These are phyloP conservation scores for Dunaliella primolecta DNA, from an alignment of 139 green algal genomes.

Conservation along the genomic window DNA sequence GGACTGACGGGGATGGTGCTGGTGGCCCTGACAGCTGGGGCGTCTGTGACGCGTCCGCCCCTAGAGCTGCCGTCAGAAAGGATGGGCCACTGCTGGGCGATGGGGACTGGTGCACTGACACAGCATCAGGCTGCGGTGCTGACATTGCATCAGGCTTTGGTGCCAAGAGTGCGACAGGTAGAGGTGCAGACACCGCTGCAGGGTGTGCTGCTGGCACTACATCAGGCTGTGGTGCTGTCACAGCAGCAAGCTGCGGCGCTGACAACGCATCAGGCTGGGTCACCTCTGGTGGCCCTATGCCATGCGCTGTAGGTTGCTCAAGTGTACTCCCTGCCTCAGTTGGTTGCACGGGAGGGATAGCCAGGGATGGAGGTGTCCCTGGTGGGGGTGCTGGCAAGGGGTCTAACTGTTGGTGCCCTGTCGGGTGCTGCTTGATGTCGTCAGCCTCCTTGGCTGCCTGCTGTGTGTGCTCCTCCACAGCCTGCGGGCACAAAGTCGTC, in stretches of 20 bases:
- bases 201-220: not conserved
- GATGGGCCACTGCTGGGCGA: not conserved
- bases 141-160: not conserved
- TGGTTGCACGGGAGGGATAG: not conserved
- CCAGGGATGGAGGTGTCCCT: not conserved
- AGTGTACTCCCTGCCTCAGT: not conserved
- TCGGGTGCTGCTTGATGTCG: not conserved
- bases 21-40: not conserved
- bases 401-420: not conserved
- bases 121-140: not conserved
- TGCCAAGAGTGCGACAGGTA: not conserved
- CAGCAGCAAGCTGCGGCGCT: not conserved
- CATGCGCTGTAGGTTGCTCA: not conserved
- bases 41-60: not conserved
- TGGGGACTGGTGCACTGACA: not conserved
- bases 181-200: not conserved
- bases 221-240: not conserved
- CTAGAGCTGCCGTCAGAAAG: not conserved
- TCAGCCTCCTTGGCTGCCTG: no score
- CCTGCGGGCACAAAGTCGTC: no score
- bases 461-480: no score
- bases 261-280: not conserved
- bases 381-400: not conserved
- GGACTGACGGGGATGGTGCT: not conserved
- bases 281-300: not conserved